These are phyloP conservation scores for Hypoxylon sp. DNA, from an alignment of 2,329 filamentous ascomycete genomes.

Conservation along the genomic window DNA sequence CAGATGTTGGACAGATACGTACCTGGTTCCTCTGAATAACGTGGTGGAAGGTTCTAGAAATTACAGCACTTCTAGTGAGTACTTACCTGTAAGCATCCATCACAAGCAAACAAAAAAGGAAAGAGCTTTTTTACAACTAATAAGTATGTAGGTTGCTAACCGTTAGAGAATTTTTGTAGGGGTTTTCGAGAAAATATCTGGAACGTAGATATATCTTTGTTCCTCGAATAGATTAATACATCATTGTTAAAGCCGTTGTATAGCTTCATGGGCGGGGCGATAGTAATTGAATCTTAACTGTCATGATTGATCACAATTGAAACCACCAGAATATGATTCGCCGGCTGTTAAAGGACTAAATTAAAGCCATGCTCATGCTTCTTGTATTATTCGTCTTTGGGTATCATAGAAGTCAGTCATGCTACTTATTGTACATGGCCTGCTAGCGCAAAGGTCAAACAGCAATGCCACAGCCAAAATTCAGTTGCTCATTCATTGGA, in stretches of 20 bases:
- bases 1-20: background rate
- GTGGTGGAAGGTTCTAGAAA: slow-evolving; percentile 38
- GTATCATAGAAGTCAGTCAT: slow-evolving; percentile 39
- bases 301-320: background rate
- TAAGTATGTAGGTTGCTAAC: background rate
- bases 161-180: background rate
- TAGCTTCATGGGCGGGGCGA: background rate
- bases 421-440: slow-evolving; percentile 25
- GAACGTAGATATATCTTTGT: too few relatives aligned
- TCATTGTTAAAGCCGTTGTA: background rate
- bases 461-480: slow-evolving; percentile 8
- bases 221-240: too few relatives aligned
- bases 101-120: background rate
- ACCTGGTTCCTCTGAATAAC: background rate
- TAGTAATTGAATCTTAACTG: background rate
- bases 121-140: background rate
- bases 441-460: slow-evolving; percentile 1
- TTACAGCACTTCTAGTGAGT: slow-evolving; percentile 9
- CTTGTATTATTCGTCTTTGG: slow-evolving; percentile 26
- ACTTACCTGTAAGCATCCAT: background rate
- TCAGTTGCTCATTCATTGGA: slow-evolving; percentile 6
- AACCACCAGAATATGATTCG: background rate
- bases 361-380: slow-evolving; percentile 6
- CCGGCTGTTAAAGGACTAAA: background rate
- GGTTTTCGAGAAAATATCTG: too few relatives aligned